phyloP scores from a whole-genome alignment of 2,329 filamentous ascomycete genomes.

The Claviceps purpurea region DNA sequence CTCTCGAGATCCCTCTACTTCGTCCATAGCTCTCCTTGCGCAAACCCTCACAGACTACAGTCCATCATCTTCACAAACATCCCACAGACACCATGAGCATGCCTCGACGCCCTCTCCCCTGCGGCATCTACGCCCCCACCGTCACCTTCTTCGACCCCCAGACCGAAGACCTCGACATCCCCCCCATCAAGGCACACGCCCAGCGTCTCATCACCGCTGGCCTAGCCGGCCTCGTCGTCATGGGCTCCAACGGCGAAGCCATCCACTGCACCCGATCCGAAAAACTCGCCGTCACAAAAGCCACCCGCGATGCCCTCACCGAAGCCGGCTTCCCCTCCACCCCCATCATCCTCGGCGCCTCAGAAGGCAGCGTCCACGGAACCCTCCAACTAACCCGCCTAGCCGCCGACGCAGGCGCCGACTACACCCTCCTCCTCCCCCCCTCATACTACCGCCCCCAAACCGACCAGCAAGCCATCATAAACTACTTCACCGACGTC shows the following conservation, averaged over 20 bases:
- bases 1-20: neutral
- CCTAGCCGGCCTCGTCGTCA: constrained; percentile 68
- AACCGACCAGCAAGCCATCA: constrained; percentile 60
- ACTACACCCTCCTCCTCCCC: constrained; percentile 67
- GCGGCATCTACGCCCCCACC: constrained; percentile 76
- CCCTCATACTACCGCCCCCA: constrained; percentile 73
- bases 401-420: constrained; percentile 55
- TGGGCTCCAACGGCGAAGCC: constrained; percentile 86
- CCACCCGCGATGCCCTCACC: constrained; percentile 70
- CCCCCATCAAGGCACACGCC: constrained; percentile 67
- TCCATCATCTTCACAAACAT: neutral
- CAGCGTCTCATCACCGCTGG: constrained; percentile 65
- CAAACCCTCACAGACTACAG: neutral
- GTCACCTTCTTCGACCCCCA: constrained; percentile 82
- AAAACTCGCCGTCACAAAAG: constrained; percentile 59
- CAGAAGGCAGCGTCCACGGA: constrained; percentile 67
- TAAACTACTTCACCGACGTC: constrained; percentile 61
- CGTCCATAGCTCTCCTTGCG: neutral
- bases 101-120: constrained; percentile 38
- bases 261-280: constrained; percentile 71
- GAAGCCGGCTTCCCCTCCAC: constrained; percentile 61
- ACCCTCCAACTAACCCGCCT: constrained; percentile 64
- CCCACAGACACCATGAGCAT: neutral
- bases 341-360: constrained; percentile 74
- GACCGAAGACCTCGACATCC: constrained; percentile 74